These are phyloP conservation scores for Zymoseptoria tritici DNA, from an alignment of 2,329 filamentous ascomycete genomes.

Conservation along the genomic window DNA sequence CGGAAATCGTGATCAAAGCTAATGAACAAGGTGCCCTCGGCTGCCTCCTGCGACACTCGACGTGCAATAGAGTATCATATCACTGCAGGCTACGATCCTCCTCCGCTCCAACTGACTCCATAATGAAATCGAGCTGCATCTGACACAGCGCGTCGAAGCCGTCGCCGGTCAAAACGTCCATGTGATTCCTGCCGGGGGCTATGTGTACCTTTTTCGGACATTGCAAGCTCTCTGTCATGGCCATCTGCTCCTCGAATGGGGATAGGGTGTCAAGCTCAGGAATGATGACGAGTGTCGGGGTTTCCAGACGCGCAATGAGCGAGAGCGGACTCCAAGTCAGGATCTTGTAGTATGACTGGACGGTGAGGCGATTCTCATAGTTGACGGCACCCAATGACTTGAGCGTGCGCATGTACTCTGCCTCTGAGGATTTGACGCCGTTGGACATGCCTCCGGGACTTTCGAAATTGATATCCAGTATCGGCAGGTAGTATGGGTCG, in stretches of 20 bases:
- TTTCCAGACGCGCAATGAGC: conserved; percentile 1
- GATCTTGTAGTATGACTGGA: conserved; percentile 29
- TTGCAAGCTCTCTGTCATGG: neutral
- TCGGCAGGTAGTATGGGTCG: conserved; percentile 31
- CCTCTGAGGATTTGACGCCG: conserved; percentile 14
- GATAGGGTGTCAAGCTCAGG: conserved; percentile 6
- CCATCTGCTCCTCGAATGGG: conserved; percentile 3
- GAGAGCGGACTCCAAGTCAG: conserved; percentile 11
- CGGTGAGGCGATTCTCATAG: conserved; percentile 20
- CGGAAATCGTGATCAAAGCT: neutral
- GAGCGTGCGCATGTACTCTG: conserved; percentile 9
- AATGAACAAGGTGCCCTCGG: too few relatives aligned
- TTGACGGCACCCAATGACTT: conserved; percentile 4
- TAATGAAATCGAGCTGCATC: neutral
- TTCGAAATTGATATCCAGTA: conserved; percentile 32
- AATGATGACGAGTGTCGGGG: conserved; percentile 1
- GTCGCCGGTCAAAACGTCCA: conserved; percentile 6
- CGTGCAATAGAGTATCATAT: too few relatives aligned
- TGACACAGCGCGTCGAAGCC: neutral
- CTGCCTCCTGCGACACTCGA: too few relatives aligned
- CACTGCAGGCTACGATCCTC: too few relatives aligned
- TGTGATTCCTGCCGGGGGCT: conserved; percentile 4
- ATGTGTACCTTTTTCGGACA: conserved; percentile 2
- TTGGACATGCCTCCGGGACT: conserved; percentile 32
- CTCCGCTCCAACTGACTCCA: too few relatives aligned